Evolutionary conservation across 768 basidiomycete genomes (phyloP).

Genomic region (Pulveroboletus sp.): DNA sequence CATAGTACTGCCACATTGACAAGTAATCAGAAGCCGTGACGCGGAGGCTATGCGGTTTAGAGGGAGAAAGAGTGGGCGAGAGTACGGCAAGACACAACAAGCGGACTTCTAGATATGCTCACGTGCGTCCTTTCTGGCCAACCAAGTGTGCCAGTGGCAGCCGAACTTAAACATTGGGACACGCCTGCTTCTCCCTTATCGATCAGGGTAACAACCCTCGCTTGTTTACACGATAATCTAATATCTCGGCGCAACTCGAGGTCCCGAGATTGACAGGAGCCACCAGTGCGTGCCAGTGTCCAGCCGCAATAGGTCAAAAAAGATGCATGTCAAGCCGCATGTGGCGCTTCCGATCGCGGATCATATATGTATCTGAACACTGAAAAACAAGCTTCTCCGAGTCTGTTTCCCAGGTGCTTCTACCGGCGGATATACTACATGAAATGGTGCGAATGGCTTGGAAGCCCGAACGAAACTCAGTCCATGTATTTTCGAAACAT

Average conservation of each 20-base stretch:
- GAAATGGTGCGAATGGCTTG: too few species aligned
- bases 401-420: too few species aligned
- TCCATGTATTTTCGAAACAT: too few species aligned
- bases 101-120: background rate
- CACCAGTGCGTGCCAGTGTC: too few species aligned
- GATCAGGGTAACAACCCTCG: background rate
- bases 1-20: background rate
- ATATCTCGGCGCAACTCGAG: background rate
- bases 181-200: background rate
- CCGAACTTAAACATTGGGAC: background rate
- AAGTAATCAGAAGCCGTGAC: background rate
- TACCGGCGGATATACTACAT: too few species aligned
- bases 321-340: background rate
- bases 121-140: background rate
- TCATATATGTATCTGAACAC: background rate
- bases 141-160: too few species aligned
- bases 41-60: conserved; percentile 25
- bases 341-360: conserved; percentile 3
- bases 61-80: conserved; percentile 26
- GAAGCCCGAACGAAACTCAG: too few species aligned
- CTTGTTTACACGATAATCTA: background rate
- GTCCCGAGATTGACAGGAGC: background rate
- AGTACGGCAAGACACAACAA: background rate
- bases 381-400: too few species aligned
- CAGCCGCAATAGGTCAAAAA: conserved; percentile 5